These are phyloP conservation scores for Aureobasidium sp. DNA, from an alignment of 2,329 filamentous ascomycete genomes.

Conservation along the genomic window DNA sequence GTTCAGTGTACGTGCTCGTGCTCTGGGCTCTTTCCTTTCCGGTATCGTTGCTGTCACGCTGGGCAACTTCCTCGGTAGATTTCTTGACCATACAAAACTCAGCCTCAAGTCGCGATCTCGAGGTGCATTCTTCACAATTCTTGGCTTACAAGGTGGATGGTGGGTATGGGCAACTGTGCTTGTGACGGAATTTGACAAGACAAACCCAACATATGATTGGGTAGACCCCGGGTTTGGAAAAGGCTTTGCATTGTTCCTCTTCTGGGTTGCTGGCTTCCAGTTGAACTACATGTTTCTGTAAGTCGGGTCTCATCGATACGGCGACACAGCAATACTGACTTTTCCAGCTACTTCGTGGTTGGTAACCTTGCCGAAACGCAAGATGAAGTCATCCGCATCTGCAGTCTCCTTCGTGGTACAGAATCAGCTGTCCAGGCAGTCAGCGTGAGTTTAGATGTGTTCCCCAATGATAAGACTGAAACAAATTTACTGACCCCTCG, in stretches of 20 bases:
- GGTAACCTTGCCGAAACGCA: constrained; percentile 69
- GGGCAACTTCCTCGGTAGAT: constrained; percentile 73
- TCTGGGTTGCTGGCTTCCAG: constrained; percentile 74
- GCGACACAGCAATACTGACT: background rate
- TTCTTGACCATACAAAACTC: constrained; percentile 65
- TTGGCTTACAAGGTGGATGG: constrained; percentile 70
- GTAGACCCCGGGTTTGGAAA: constrained; percentile 66
- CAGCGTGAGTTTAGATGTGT: constrained; percentile 49
- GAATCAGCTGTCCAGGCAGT: constrained; percentile 80
- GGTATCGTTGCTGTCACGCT: constrained; percentile 71
- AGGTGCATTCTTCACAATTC: constrained; percentile 59
- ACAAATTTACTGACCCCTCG: background rate
- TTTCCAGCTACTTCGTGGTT: constrained; percentile 71
- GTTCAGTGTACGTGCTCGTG: constrained; percentile 75
- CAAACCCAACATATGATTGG: constrained; percentile 74
- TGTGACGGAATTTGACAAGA: constrained; percentile 65
- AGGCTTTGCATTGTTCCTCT: constrained; percentile 72
- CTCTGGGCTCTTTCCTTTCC: constrained; percentile 75
- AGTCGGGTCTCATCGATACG: constrained; percentile 28
- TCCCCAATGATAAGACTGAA: background rate
- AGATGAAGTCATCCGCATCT: constrained; percentile 72
- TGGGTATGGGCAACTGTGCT: constrained; percentile 78
- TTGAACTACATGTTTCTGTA: constrained; percentile 77
- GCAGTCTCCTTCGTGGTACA: constrained; percentile 72
- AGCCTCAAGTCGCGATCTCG: constrained; percentile 62